phyloP scores from a whole-genome alignment of 2,329 filamentous ascomycete genomes.

The Alternaria sp. region DNA sequence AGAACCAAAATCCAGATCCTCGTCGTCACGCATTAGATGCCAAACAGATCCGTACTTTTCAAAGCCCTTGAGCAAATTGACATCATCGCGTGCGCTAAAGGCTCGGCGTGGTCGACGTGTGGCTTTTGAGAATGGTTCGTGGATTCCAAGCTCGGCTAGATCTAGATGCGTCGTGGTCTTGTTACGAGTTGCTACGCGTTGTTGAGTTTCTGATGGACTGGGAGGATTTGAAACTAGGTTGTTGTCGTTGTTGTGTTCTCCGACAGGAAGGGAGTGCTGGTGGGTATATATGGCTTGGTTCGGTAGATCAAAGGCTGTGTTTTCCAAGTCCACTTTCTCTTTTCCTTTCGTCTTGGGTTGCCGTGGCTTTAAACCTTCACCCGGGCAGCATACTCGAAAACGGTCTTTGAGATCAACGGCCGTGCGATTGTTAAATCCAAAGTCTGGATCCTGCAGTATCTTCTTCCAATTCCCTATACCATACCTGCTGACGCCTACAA shows the following conservation, averaged over 20 bases:
- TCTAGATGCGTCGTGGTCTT: slow-evolving; percentile 37
- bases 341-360: slow-evolving; percentile 52
- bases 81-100: slow-evolving; percentile 67
- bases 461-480: slow-evolving; percentile 72
- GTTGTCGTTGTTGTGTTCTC: background rate
- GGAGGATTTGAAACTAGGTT: background rate
- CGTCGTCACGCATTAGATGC: slow-evolving; percentile 67
- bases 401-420: slow-evolving; percentile 71
- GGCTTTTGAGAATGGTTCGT: slow-evolving; percentile 59
- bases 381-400: slow-evolving; percentile 64
- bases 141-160: slow-evolving; percentile 58
- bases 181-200: slow-evolving; percentile 26
- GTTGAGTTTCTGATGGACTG: slow-evolving; percentile 4
- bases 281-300: background rate
- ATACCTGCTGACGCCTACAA: slow-evolving; percentile 67
- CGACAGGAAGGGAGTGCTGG: background rate
- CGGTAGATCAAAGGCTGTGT: background rate
- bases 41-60: slow-evolving; percentile 67
- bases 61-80: slow-evolving; percentile 66
- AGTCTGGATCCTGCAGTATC: slow-evolving; percentile 66
- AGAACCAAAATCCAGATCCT: slow-evolving; percentile 59
- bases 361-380: slow-evolving; percentile 39
- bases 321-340: background rate
- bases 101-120: slow-evolving; percentile 63
- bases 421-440: slow-evolving; percentile 66